Evolutionary conservation across 2,329 filamentous ascomycete species (phyloP).

Genomic region (Diaporthe caulivora): DNA sequence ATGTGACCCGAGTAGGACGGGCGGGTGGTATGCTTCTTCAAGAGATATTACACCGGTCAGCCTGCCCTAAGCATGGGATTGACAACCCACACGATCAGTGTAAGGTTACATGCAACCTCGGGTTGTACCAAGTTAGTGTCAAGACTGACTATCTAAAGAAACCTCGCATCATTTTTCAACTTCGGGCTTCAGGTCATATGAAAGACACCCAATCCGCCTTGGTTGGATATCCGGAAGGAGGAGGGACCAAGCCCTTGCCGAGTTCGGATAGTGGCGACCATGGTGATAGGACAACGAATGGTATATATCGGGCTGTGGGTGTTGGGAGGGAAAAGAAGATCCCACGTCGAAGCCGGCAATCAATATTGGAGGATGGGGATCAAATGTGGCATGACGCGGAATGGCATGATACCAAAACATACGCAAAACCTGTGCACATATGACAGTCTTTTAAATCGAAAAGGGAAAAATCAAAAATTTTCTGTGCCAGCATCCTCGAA

Average conservation of each 20-base stretch:
- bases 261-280: background rate
- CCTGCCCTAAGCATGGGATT: constrained; percentile 18
- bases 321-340: background rate
- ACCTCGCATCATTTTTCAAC: background rate
- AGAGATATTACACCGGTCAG: constrained; percentile 10
- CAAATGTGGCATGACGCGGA: background rate
- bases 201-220: background rate
- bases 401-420: background rate
- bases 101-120: background rate
- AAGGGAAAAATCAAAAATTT: background rate
- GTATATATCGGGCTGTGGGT: background rate
- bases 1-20: constrained; percentile 16
- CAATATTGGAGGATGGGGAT: background rate
- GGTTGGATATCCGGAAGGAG: background rate
- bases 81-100: constrained; percentile 33
- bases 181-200: background rate
- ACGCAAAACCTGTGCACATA: background rate
- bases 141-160: background rate
- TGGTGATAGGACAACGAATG: background rate
- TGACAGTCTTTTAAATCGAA: background rate
- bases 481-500: background rate
- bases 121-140: background rate
- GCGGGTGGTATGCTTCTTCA: constrained; percentile 29
- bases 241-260: background rate
- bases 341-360: background rate